Conservation (phyloP, 73 alveolate genomes). For the Breviolum minutum region DNA sequence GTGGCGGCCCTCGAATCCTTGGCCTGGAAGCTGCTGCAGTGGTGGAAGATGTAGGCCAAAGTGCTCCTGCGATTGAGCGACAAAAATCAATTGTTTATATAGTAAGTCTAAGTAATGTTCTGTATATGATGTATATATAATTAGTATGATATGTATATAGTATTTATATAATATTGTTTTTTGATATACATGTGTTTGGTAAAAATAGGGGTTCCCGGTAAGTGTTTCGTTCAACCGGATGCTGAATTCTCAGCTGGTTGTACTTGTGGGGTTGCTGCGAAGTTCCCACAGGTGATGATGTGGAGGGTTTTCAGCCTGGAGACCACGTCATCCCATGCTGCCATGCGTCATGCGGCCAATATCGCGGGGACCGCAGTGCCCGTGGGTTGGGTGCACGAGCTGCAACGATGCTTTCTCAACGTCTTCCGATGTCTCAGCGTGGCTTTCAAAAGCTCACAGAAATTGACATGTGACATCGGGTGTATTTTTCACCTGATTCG, state of each 20-base stretch:
- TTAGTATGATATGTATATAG: no score
- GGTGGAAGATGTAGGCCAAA: constrained; percentile 97
- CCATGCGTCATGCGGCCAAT: constrained; percentile 97
- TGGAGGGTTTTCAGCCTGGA: constrained; percentile 97
- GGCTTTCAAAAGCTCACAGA: no score
- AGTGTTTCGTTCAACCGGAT: background rate
- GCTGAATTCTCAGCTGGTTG: background rate
- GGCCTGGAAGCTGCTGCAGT: constrained; percentile 98
- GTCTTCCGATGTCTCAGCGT: no score
- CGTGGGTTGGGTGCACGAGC: background rate
- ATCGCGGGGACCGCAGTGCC: constrained; percentile 90
- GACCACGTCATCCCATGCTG: constrained; percentile 98
- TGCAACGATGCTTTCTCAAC: no score
- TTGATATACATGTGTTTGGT: background rate
- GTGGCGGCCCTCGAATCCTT: constrained; percentile 96
- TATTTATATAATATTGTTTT: no score
- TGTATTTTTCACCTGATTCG: no score
- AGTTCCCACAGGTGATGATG: constrained; percentile 97
- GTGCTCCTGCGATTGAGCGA: background rate
- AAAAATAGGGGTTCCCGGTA: background rate
- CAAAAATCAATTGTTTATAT: background rate
- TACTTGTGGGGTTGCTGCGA: no score
- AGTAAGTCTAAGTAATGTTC: background rate
- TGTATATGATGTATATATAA: no score
- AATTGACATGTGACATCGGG: no score